Conservation (phyloP, 2,329 filamentous ascomycete genomes). For the Stachybotrys elegans region DNA sequence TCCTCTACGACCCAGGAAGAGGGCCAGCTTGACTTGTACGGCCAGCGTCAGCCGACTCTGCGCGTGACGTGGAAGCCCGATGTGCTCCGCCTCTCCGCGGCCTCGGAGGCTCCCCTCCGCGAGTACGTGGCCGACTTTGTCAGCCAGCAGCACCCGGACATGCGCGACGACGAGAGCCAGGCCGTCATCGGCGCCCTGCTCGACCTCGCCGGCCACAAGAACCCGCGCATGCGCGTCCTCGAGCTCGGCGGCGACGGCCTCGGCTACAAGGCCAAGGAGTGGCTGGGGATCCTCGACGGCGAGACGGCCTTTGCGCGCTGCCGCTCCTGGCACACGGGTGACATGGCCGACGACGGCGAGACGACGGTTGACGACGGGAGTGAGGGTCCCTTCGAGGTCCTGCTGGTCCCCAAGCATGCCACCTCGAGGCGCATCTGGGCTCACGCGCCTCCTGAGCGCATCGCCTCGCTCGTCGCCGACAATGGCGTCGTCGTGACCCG, state of each 20-base stretch:
- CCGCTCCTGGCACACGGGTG: background rate
- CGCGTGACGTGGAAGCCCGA: background rate
- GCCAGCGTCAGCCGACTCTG: background rate
- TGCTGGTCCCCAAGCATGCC: background rate
- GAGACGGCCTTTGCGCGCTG: background rate
- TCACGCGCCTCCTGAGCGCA: no score
- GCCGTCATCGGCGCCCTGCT: background rate
- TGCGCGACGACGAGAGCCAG: background rate
- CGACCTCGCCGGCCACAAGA: background rate
- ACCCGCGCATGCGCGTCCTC: background rate
- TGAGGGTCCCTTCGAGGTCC: background rate
- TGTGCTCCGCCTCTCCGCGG: background rate
- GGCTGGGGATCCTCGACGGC: background rate
- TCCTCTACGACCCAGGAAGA: background rate
- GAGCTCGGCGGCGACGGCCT: background rate
- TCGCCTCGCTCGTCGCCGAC: background rate
- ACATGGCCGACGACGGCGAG: background rate
- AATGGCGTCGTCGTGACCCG: background rate
- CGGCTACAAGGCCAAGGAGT: background rate
- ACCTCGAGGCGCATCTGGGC: background rate
- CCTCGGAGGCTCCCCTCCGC: background rate
- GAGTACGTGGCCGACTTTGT: background rate
- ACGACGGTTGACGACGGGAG: background rate
- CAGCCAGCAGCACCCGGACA: background rate
- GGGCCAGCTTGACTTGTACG: no score